Evolutionary conservation across 1,284 basidiomycete genomes (phyloP), one percentile per base, ranked within the genome.

Genomic region (Thecaphora thlaspeos): DNA sequence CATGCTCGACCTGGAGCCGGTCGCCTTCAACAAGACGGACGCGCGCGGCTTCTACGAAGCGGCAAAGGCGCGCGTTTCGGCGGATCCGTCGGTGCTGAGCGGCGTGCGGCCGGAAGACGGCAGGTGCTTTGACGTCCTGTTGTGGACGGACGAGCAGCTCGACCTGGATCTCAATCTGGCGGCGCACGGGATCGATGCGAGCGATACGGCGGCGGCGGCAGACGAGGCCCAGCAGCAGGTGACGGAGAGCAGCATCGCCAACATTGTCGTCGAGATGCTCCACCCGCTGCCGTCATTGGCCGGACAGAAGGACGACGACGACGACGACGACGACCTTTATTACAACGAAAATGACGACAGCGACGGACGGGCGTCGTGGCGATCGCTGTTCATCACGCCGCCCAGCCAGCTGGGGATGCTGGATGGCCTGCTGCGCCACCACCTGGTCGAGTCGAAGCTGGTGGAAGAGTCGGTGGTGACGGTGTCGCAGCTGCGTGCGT

Each of bases 11-110:
- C 41, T 65, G 48, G 62, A 65, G 38, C 62, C 62, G 28, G n/a
- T 65, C 7, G 57, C 61, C 34, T 61, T 65, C 46, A 65, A 65
- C 62, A 65, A 65, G 57, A 65, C 62, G 11, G 54, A 65, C 24
- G 62, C 57, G 28, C 53, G 62, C 14, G 57, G 51, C 2, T 53
- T 61, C 48, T 65, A 65, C 54, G 62, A 65, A 42, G 54, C 53
- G 19, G 62, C 62, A 17, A 61, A 60, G 46, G 50, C 53, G 34
- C 42, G 62, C 1, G 57, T 49, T 4, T 54, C 50, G 14, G 62
- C 62, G 2, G 57, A 60, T 32, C 43, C 54, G 5, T 47, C 53
- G 10, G 57, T 57, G 48, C 54, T 60, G 14, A 64, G 61, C 34
- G 61, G 61, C 11, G 43, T 64, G 24, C 43, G 56, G 15, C 47